phyloP scores from a whole-genome alignment of 2,329 filamentous ascomycete genomes.

The Colletotrichum echinochloae region DNA sequence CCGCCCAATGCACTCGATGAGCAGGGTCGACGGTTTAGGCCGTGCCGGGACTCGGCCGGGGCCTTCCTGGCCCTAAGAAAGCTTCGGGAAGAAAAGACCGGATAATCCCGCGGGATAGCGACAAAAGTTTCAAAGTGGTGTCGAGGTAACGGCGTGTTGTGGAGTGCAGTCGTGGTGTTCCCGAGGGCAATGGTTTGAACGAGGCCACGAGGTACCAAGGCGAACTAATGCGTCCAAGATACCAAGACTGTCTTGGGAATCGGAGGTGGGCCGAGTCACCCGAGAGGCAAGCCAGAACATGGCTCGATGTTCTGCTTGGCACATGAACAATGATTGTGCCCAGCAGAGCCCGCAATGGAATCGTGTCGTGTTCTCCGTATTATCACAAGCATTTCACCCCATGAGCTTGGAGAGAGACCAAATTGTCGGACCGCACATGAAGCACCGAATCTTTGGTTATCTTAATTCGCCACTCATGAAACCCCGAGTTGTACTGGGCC shows the following conservation, averaged over 20 bases:
- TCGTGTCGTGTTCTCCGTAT: constrained; percentile 3
- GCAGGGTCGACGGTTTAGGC: background rate
- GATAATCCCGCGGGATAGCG: background rate
- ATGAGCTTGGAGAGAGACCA: background rate
- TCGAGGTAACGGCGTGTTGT: background rate
- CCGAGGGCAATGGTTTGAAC: background rate
- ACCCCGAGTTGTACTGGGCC: too few species aligned
- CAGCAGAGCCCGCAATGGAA: constrained; percentile 27
- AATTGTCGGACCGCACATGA: constrained; percentile 19
- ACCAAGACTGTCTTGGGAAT: constrained; percentile 24
- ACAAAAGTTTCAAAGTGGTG: background rate
- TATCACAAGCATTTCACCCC: background rate
- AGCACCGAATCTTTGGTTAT: constrained; percentile 3
- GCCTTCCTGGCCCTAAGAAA: constrained; percentile 7
- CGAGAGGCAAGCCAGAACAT: background rate
- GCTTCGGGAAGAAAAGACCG: constrained; percentile 12
- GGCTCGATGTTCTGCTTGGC: constrained; percentile 24
- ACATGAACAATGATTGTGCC: constrained; percentile 11
- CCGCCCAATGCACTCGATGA: background rate
- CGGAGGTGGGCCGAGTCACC: constrained; percentile 27
- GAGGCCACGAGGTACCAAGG: constrained; percentile 7
- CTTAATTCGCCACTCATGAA: background rate
- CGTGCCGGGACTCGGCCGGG: constrained; percentile 3
- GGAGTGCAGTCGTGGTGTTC: background rate
- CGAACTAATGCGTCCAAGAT: constrained; percentile 29